Base-by-base conservation (phyloP, 2,329 filamentous ascomycete genomes). In the Aspergillus aculeatinus region DNA sequence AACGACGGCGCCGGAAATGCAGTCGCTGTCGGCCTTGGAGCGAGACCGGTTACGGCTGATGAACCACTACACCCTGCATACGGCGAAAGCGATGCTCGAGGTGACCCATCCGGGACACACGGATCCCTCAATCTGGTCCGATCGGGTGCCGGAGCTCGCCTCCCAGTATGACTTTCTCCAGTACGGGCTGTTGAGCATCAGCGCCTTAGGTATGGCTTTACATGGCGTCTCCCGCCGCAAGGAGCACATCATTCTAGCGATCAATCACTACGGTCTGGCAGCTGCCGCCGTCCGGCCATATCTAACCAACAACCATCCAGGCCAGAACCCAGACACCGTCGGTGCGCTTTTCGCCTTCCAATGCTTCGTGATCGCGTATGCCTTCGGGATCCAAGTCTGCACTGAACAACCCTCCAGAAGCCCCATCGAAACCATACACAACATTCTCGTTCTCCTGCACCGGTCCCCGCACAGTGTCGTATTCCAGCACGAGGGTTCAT, bases 61-160 rank as follows among this genome's bases (percentile, higher is more conserved):
- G 52, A 55, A 48, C n/a, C 27, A 48, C 42, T 55, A 55, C 14
- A 27, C 52, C 5, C 42, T 55, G 25, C 52, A 55, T 12, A 44
- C 52, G 7, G 27, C 52, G 25, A 54, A 29, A 19, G 31, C 39
- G 6, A 48, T 55, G 25, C 44, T 44, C 25, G 29, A 48, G 25
- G 9, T 55, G 11, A 48, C 27, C 52, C 14, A 47, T 31, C 52
- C 52, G 10, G 9, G 11, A 19, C 39, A 47, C 35, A 25, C 25
- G 6, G 10, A 31, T n/a, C 51, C 27, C 19, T 54, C 51, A 23
- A 27, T 44, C 16, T 54, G 39, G 51, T 23, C 35, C 9, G 19
- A 47, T 23, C 47, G 16, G 39, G 39, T 44, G 19, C n/a, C 39
- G 12, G 33, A 47, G 51, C 39, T 54, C n/a, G 51, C 33, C 39